Evolutionary conservation across 192 early-diverging fungal species (phyloP).

Genomic region (Backusella luteola): DNA sequence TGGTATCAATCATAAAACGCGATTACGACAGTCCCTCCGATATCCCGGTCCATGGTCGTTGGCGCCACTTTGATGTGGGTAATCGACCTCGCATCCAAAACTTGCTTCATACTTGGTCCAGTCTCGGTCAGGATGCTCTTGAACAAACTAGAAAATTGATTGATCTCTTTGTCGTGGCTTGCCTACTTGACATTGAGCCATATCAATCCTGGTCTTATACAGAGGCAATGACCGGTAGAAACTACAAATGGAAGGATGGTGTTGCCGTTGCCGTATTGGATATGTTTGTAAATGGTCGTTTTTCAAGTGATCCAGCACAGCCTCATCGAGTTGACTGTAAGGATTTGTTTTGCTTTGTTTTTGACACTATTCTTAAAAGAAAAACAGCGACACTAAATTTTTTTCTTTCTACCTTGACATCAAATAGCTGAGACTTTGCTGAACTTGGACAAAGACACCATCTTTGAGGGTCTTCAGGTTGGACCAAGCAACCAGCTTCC

Average conservation of each 20-base stretch:
- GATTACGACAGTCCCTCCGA: constrained; percentile 53
- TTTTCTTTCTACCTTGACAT: neutral
- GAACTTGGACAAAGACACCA: constrained; percentile 46
- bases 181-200: constrained; percentile 88
- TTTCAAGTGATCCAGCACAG: constrained; percentile 62
- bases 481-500: constrained; percentile 71
- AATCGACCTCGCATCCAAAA: constrained; percentile 45
- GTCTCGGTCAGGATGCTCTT: constrained; percentile 36
- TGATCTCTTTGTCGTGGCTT: constrained; percentile 84
- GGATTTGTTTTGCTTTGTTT: neutral
- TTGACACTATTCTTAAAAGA: neutral
- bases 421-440: constrained; percentile 49
- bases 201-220: constrained; percentile 74
- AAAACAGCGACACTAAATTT: neutral
- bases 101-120: constrained; percentile 50
- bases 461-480: constrained; percentile 74
- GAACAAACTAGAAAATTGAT: constrained; percentile 71
- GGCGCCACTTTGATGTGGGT: constrained; percentile 81
- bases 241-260: constrained; percentile 74
- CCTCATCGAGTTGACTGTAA: constrained; percentile 77
- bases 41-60: constrained; percentile 87
- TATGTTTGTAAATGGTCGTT: constrained; percentile 77
- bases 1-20: constrained; percentile 43
- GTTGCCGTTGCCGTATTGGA: constrained; percentile 81
- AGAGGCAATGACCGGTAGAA: constrained; percentile 47